Evolutionary conservation across 768 basidiomycete species (phyloP).

Genomic region (Boletales sp.): DNA sequence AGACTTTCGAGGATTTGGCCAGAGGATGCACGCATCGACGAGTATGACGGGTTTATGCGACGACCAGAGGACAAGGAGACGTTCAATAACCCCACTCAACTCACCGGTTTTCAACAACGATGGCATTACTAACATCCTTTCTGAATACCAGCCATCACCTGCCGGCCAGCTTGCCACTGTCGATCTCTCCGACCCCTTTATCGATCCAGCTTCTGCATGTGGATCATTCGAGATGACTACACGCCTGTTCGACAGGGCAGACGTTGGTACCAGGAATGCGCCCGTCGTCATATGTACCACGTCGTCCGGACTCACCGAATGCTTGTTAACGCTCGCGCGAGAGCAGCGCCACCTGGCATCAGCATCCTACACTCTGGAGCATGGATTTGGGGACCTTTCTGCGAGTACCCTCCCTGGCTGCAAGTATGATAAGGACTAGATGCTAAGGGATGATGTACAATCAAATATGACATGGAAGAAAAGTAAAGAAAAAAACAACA

Average conservation of each 20-base stretch:
- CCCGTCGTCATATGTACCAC: not conserved
- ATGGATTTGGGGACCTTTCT: too few relatives aligned
- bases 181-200: slow-evolving; percentile 67
- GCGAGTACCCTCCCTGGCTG: too few relatives aligned
- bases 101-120: slow-evolving; percentile 56
- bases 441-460: too few relatives aligned
- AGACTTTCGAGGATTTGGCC: too few relatives aligned
- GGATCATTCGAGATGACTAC: slow-evolving; percentile 63
- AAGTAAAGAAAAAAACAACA: too few relatives aligned
- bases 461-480: too few relatives aligned
- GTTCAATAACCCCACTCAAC: slow-evolving; percentile 56
- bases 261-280: slow-evolving; percentile 57
- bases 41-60: too few relatives aligned
- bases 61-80: slow-evolving; percentile 30
- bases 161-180: slow-evolving; percentile 58
- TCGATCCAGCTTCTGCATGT: slow-evolving; percentile 61
- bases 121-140: slow-evolving; percentile 55
- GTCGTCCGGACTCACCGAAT: slow-evolving; percentile 50
- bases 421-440: too few relatives aligned
- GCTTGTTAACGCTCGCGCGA: slow-evolving; percentile 53
- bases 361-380: too few relatives aligned
- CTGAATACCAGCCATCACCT: slow-evolving; percentile 28
- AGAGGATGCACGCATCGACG: too few relatives aligned
- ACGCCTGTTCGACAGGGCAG: slow-evolving; percentile 55
- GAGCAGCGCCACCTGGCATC: slow-evolving; percentile 68